phyloP scores from a whole-genome alignment of 202 grass and related monocot genomes.

The Digitaria exilis region DNA sequence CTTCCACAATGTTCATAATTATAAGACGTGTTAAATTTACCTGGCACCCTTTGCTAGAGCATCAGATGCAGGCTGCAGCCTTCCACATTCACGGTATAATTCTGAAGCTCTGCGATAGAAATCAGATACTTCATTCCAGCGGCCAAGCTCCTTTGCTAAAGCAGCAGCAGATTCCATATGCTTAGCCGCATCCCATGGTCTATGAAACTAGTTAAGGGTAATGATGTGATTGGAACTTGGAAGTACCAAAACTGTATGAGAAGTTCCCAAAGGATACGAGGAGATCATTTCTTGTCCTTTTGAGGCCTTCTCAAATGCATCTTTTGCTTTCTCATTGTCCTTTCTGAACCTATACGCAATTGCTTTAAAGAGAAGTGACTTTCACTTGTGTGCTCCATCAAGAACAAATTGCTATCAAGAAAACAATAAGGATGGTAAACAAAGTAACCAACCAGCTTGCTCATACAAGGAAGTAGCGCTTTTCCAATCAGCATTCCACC shows the following conservation, averaged over 20 bases:
- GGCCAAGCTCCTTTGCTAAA: constrained; percentile 86
- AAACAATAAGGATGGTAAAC: constrained; percentile 7
- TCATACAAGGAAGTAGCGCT: constrained; percentile 89
- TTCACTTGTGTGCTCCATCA: constrained; percentile 16
- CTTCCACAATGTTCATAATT: neutral
- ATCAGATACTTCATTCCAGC: constrained; percentile 90
- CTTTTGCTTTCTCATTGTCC: constrained; percentile 96
- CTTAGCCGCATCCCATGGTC: constrained; percentile 98
- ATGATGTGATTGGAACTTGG: constrained; percentile 3
- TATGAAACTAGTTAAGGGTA: constrained; percentile 60
- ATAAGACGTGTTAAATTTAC: constrained; percentile 39
- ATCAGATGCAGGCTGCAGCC: constrained; percentile 93
- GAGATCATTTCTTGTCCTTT: constrained; percentile 99
- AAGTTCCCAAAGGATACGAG: constrained; percentile 68
- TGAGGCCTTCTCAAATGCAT: constrained; percentile 98
- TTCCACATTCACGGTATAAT: constrained; percentile 88
- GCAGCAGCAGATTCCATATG: constrained; percentile 96
- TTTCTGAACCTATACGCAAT: constrained; percentile 84
- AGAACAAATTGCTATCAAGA: constrained; percentile 21
- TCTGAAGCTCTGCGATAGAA: constrained; percentile 88
- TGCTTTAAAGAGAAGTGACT: constrained; percentile 62
- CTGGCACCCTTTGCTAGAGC: constrained; percentile 93
- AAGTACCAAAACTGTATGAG: constrained; percentile 1
- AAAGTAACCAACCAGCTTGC: constrained; percentile 78
- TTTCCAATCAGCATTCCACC: constrained; percentile 96